A percentile compares a stretch with the other conserved stretches of the same genome.
phyloP scores from a whole-genome alignment of 192 early-diverging fungal species.

The Coemansia sp. region DNA sequence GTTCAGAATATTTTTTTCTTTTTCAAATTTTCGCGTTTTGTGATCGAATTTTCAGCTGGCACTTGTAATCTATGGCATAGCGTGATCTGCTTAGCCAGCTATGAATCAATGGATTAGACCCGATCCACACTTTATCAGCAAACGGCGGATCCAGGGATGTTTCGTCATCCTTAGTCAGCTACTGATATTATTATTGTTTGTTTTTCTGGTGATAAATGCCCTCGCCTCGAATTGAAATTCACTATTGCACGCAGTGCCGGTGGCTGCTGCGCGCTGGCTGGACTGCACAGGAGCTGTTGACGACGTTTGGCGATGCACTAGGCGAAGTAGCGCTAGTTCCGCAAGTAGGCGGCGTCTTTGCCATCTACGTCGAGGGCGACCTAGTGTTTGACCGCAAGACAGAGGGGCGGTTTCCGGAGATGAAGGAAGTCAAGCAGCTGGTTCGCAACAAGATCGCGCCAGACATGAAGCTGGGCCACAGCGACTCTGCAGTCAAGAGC shows the following conservation, averaged over 20 bases:
- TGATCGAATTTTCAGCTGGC: not conserved
- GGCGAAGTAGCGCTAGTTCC: conserved; percentile 71
- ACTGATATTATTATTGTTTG: not conserved
- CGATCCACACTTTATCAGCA: too few species aligned
- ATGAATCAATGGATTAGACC: not conserved
- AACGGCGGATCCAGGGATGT: not conserved
- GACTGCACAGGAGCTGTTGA: conserved; percentile 69
- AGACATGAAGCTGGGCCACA: conserved; percentile 65
- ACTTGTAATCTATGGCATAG: not conserved
- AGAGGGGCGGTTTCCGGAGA: conserved; percentile 67
- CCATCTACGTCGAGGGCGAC: conserved; percentile 27
- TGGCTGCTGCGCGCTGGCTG: conserved; percentile 65
- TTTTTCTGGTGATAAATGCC: conserved; percentile 7
- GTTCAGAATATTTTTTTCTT: not conserved
- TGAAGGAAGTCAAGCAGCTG: conserved; percentile 73
- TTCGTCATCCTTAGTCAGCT: not conserved
- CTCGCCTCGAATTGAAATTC: conserved; percentile 46
- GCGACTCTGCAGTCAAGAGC: conserved; percentile 61
- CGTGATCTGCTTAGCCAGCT: too few species aligned
- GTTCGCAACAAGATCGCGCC: conserved; percentile 64
- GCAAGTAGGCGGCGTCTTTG: conserved; percentile 46
- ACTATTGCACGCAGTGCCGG: conserved; percentile 58
- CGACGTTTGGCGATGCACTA: conserved; percentile 61
- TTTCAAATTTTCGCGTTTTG: not conserved
- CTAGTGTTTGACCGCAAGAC: conserved; percentile 65